These are phyloP conservation scores for Citrullus mucosospermus DNA, from an alignment of 306 rosid genomes.

Conservation along the genomic window DNA sequence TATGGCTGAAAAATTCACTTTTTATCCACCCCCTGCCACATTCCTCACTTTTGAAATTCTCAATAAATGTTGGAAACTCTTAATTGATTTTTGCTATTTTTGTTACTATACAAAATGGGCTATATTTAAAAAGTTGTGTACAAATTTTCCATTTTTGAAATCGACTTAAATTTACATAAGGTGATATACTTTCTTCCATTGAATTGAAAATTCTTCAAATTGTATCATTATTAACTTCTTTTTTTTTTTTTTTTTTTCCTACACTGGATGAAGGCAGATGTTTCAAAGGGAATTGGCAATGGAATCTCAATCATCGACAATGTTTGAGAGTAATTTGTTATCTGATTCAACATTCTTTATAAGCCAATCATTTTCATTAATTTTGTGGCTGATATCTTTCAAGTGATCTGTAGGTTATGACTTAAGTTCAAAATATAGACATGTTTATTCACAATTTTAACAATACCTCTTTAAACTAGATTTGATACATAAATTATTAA, in stretches of 20 bases:
- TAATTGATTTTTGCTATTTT: neutral
- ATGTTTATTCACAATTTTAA: neutral
- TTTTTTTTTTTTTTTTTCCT: constrained; percentile 2
- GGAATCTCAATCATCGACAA: constrained; percentile 23
- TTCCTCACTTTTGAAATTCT: neutral
- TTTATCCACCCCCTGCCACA: neutral
- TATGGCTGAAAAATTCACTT: neutral
- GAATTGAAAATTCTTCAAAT: neutral
- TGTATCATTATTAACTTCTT: constrained; percentile 18
- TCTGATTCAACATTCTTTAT: neutral
- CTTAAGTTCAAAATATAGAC: neutral
- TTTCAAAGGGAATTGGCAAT: constrained; percentile 37
- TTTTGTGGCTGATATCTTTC: neutral
- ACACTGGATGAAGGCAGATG: constrained; percentile 66
- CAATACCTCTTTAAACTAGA: neutral
- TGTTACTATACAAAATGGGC: neutral
- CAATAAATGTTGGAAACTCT: neutral
- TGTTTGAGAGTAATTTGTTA: constrained; percentile 33
- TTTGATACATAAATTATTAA: neutral
- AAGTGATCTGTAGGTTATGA: neutral
- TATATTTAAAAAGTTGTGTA: neutral
- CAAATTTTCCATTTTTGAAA: neutral
- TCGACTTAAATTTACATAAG: neutral
- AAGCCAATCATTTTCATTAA: neutral
- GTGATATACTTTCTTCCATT: neutral